Percentiles rank a stretch among this genome's conserved stretches.
These are phyloP conservation scores for Dactylellina haptotyla DNA, from an alignment of 2,329 filamentous ascomycete genomes.

Conservation along the genomic window DNA sequence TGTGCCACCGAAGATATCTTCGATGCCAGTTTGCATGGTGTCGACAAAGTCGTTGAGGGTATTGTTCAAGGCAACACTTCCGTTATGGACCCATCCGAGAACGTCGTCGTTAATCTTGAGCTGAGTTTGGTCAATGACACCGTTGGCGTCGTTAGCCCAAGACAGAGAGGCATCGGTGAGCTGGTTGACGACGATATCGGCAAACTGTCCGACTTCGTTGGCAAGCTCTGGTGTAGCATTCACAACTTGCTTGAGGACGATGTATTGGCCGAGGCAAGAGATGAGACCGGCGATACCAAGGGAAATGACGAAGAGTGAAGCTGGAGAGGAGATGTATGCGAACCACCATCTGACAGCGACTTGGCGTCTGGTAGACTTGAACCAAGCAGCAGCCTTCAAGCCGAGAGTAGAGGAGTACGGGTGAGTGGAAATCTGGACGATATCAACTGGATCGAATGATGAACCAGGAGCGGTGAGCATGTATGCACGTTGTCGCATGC, in stretches of 20 bases:
- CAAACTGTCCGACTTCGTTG: conserved; percentile 79
- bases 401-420: conserved; percentile 79
- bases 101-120: conserved; percentile 83
- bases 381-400: conserved; percentile 73
- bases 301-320: conserved; percentile 85
- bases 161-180: conserved; percentile 77
- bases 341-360: conserved; percentile 82
- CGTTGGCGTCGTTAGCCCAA: conserved; percentile 82
- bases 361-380: conserved; percentile 73
- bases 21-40: conserved; percentile 77
- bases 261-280: conserved; percentile 81
- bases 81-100: conserved; percentile 85
- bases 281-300: conserved; percentile 84
- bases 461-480: conserved; percentile 71
- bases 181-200: conserved; percentile 77
- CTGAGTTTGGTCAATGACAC: conserved; percentile 73
- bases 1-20: conserved; percentile 82
- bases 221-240: conserved; percentile 80
- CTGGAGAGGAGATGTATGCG: conserved; percentile 84
- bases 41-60: conserved; percentile 85
- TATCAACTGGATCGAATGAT: conserved; percentile 80
- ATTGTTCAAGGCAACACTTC: conserved; percentile 82
- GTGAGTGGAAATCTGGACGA: conserved; percentile 85
- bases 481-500: conserved; percentile 74
- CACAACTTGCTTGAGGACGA: conserved; percentile 78